These are phyloP conservation scores for Amaranthus palmeri DNA, from an alignment of 148 eudicot genomes.

Conservation along the genomic window DNA sequence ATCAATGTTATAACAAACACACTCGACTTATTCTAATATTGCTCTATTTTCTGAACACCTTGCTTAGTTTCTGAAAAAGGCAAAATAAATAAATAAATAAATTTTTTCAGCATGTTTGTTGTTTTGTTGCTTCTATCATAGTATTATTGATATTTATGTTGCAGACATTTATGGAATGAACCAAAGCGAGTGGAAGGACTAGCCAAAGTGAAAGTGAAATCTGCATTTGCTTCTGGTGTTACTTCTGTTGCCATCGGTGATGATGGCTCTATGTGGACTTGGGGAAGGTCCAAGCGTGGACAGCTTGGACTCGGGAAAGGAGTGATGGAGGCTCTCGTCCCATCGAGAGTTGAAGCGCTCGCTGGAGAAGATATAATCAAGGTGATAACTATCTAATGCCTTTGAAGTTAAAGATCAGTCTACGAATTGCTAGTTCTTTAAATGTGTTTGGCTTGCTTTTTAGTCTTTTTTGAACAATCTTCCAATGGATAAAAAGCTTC, in stretches of 20 bases:
- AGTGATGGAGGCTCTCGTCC: conserved; percentile 51
- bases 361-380: conserved; percentile 64
- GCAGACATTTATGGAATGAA: conserved; percentile 74
- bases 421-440: not conserved
- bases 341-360: conserved; percentile 71
- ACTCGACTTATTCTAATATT: not conserved
- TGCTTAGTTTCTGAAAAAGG: not conserved
- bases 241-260: conserved; percentile 71
- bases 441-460: not conserved
- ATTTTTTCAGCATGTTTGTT: not conserved
- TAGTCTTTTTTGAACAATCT: not conserved
- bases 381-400: conserved; percentile 52
- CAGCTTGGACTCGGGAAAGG: conserved; percentile 91
- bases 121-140: not conserved
- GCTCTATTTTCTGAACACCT: not conserved
- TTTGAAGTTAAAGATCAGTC: conserved; percentile 39
- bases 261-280: conserved; percentile 96
- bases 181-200: conserved; percentile 74
- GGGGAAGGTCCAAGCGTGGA: conserved; percentile 98
- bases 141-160: conserved; percentile 4
- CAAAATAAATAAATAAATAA: not conserved
- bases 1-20: not conserved
- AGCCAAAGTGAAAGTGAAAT: conserved; percentile 49
- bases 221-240: conserved; percentile 93
- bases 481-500: too few relatives aligned